Percentiles rank a stretch among this genome's conserved stretches.
Evolutionary conservation across 2,329 filamentous ascomycete species (phyloP).

Genomic region (Penicillium sp.): DNA sequence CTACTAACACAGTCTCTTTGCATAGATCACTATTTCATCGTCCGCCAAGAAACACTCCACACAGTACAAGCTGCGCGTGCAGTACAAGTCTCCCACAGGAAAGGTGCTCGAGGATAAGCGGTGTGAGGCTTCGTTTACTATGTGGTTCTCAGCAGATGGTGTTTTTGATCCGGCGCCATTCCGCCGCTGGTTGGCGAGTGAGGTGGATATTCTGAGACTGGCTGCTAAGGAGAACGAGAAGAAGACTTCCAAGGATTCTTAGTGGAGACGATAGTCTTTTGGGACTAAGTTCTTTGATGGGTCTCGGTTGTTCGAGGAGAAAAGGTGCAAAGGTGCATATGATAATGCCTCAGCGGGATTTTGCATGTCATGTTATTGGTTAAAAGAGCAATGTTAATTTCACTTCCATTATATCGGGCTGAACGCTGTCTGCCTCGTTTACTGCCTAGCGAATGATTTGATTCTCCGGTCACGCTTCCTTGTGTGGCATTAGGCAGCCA

Average conservation of each 20-base stretch:
- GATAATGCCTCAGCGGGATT: neutral
- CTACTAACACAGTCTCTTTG: conserved; percentile 5
- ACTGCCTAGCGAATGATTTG: too few relatives aligned
- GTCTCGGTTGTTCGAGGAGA: neutral
- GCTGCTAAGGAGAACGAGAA: conserved; percentile 48
- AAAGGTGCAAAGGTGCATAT: neutral
- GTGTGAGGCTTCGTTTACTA: conserved; percentile 61
- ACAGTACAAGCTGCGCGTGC: conserved; percentile 75
- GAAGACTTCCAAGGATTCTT: conserved; percentile 31
- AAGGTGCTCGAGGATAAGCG: conserved; percentile 51
- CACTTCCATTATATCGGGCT: too few relatives aligned
- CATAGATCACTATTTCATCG: conserved; percentile 73
- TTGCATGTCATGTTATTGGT: neutral
- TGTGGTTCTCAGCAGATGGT: conserved; percentile 63
- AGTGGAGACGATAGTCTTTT: neutral
- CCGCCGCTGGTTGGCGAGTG: conserved; percentile 64
- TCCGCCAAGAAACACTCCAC: conserved; percentile 79
- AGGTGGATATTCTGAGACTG: conserved; percentile 59
- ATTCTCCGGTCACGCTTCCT: too few relatives aligned
- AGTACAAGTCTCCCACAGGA: conserved; percentile 44
- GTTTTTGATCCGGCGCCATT: conserved; percentile 65
- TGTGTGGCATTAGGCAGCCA: too few relatives aligned
- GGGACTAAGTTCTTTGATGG: neutral
- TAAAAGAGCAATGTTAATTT: neutral
- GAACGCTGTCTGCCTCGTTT: too few relatives aligned